phyloP scores from a whole-genome alignment of 2,329 filamentous ascomycete species.

The Apiospora koreana region DNA sequence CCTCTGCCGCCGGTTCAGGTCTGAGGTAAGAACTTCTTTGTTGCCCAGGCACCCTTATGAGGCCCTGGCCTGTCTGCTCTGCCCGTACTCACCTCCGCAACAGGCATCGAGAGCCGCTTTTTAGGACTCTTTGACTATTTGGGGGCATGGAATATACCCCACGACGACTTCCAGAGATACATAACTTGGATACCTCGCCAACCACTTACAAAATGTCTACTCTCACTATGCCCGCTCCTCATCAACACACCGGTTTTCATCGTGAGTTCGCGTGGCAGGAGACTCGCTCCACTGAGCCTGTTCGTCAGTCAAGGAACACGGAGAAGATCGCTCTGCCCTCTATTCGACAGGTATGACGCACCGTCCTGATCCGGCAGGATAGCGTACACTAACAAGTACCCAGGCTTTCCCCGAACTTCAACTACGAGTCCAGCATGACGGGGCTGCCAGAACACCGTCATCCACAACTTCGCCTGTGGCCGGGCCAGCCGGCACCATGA shows the following conservation, averaged over 20 bases:
- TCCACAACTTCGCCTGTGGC: slow-evolving; percentile 37
- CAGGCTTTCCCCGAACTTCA: slow-evolving; percentile 50
- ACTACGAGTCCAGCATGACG: slow-evolving; percentile 35
- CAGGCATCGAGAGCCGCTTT: background rate
- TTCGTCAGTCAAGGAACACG: slow-evolving; percentile 35
- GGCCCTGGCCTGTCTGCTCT: background rate
- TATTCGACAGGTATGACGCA: slow-evolving; percentile 49
- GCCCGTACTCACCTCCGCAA: background rate
- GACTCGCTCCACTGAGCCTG: slow-evolving; percentile 35
- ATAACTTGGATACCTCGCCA: slow-evolving; percentile 26
- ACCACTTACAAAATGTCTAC: slow-evolving; percentile 48
- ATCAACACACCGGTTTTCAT: slow-evolving; percentile 42
- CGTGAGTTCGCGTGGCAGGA: slow-evolving; percentile 42
- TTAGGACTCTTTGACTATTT: slow-evolving; percentile 13
- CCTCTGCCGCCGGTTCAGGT: slow-evolving; percentile 10
- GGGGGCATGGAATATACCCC: slow-evolving; percentile 44
- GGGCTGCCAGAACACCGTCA: slow-evolving; percentile 31
- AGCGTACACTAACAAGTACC: slow-evolving; percentile 19
- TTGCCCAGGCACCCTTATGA: background rate
- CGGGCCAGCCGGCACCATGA: slow-evolving; percentile 29
- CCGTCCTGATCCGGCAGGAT: background rate
- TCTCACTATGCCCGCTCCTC: slow-evolving; percentile 47
- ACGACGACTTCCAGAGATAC: slow-evolving; percentile 30
- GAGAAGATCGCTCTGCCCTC: slow-evolving; percentile 49
- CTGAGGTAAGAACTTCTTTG: slow-evolving; percentile 5